Evolutionary conservation across 306 rosid genomes (phyloP).

Genomic region (Cajanus cajan): DNA sequence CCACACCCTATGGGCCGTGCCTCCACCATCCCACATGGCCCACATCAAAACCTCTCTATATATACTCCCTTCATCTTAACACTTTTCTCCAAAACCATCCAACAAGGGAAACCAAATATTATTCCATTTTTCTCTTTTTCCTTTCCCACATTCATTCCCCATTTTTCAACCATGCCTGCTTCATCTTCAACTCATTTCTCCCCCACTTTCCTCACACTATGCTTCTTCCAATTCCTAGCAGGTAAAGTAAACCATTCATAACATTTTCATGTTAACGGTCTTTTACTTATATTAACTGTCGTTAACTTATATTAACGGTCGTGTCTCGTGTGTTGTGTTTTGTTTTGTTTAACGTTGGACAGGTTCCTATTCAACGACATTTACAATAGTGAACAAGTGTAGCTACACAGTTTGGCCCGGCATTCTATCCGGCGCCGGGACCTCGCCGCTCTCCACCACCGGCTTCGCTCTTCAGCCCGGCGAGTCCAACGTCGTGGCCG

Average conservation of each 20-base stretch:
- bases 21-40: conserved; percentile 11
- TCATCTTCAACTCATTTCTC: conserved; percentile 25
- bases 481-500: conserved; percentile 42
- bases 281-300: no score
- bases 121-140: neutral
- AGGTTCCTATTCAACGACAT: conserved; percentile 59
- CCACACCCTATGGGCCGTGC: conserved; percentile 22
- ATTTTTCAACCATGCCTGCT: conserved; percentile 26
- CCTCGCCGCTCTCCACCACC: conserved; percentile 57
- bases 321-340: no score
- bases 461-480: conserved; percentile 63
- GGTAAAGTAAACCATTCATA: conserved; percentile 34
- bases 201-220: conserved; percentile 10
- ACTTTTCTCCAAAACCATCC: conserved; percentile 26
- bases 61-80: neutral
- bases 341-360: neutral
- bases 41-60: neutral
- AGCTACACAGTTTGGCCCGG: conserved; percentile 82
- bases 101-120: neutral
- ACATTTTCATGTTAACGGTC: no score
- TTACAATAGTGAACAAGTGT: conserved; percentile 64
- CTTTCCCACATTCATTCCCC: neutral
- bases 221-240: conserved; percentile 32
- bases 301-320: neutral
- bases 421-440: conserved; percentile 68